Base-by-base conservation (phyloP, 441 rosid genomes). In the Pelargonium fulgidum region DNA sequence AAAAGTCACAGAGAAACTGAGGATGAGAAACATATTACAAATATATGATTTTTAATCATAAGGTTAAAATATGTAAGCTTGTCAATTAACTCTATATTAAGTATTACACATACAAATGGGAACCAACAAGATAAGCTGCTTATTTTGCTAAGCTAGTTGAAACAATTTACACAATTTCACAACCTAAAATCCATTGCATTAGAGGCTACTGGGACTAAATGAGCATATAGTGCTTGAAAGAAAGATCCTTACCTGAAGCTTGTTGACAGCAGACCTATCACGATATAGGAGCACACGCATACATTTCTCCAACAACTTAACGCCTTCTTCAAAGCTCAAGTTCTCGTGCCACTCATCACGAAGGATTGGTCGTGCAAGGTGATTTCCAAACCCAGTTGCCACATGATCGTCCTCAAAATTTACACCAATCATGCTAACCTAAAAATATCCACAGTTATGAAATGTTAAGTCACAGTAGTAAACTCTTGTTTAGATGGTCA, bases 331-430 rank as follows among this genome's bases (percentile, higher is more conserved):
- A 69, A 85, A 92, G 56, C 89, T 92, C 79, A 90, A 68, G 81
- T 92, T 74, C n/a, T 91, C 98, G 14, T 77, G 88, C 99, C 99
- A 94, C 80, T 89, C 97, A n/a, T 87, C 90, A 9, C 98, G 97
- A 69, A 94, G 99, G 41, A 94, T 85, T 26, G 97, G 99, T 68
- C 97, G 78, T 12, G 98, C 99, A 33, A 94, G 92, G 74, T 92
- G 98, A 82, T 94, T 92, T 11, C 99, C 99, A 65, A 94, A 94
- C 44, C 99, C 98, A 61, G 99, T 92, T 19, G 99, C 98, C 2
- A 92, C 89, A 77, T 94, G 99, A 70, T 86, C 64, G 72, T 94
- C 99, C 75, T 92, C 98, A 61, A 86, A 94, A 76, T 84, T 87
- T 19, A 92, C 98, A 66, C 99, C 99, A 45, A 92, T 90, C 96